Percentiles rank a stretch among this genome's conserved stretches.
Evolutionary conservation across 192 early-diverging fungal genomes (phyloP).

Genomic region (Diversispora eburnea): DNA sequence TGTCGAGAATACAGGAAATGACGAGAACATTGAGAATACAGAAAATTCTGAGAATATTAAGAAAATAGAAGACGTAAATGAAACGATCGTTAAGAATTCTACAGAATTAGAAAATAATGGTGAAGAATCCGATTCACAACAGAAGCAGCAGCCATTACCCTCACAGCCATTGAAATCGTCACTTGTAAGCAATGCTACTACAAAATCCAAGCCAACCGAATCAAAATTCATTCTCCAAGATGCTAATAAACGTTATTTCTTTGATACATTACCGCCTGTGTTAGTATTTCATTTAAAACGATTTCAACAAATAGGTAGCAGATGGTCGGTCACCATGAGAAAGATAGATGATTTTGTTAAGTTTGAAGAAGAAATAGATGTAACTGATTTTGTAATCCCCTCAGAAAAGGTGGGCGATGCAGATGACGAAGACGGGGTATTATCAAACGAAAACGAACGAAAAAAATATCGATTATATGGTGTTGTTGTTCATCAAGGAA

Average conservation of each 20-base stretch:
- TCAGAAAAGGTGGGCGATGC: slow-evolving; percentile 30
- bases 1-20: neutral
- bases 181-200: neutral
- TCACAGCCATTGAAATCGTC: too few species aligned
- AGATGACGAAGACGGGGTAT: slow-evolving; percentile 15
- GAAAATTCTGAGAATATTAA: neutral
- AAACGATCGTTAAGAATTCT: slow-evolving; percentile 22
- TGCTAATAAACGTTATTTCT: slow-evolving; percentile 41
- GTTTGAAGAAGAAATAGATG: slow-evolving; percentile 38
- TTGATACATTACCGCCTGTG: slow-evolving; percentile 37
- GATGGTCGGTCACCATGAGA: slow-evolving; percentile 31
- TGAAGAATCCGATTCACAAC: too few species aligned
- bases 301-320: slow-evolving; percentile 36
- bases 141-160: too few species aligned
- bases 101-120: neutral
- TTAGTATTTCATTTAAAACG: slow-evolving; percentile 43
- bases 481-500: slow-evolving; percentile 42
- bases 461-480: slow-evolving; percentile 42
- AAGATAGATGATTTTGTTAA: slow-evolving; percentile 41
- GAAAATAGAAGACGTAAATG: slow-evolving; percentile 30
- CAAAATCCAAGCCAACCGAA: neutral
- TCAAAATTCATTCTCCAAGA: slow-evolving; percentile 31
- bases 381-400: slow-evolving; percentile 36
- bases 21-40: slow-evolving; percentile 1
- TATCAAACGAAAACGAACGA: neutral